phyloP scores from a whole-genome alignment of 495 filamentous ascomycete species.

The Pseudotulostoma volvatum region DNA sequence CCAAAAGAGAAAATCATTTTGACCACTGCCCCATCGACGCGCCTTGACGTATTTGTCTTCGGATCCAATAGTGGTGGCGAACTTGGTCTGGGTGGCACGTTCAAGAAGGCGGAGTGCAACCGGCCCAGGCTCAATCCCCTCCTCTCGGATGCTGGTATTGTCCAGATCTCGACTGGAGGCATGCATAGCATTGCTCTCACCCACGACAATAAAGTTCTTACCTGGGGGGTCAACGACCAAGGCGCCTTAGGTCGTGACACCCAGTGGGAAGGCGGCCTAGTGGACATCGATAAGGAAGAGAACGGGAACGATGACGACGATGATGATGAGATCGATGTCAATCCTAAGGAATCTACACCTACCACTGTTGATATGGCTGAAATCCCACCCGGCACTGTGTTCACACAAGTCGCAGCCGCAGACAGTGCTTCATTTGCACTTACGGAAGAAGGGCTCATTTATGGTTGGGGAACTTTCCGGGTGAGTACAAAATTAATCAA shows the following conservation, averaged over 20 bases:
- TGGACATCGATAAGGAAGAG: slow-evolving; percentile 27
- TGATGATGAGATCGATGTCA: slow-evolving; percentile 35
- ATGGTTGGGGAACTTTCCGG: slow-evolving; percentile 57
- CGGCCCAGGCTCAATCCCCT: slow-evolving; percentile 34
- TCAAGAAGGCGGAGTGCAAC: slow-evolving; percentile 29
- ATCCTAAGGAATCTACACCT: slow-evolving; percentile 43
- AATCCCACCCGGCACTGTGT: slow-evolving; percentile 36
- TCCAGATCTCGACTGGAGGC: slow-evolving; percentile 45
- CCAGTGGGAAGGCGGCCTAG: slow-evolving; percentile 33
- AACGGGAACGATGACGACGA: slow-evolving; percentile 24
- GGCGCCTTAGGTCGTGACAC: slow-evolving; percentile 50
- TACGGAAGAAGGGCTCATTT: slow-evolving; percentile 46
- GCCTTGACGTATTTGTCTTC: slow-evolving; percentile 35
- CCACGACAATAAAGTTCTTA: slow-evolving; percentile 45
- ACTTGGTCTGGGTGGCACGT: slow-evolving; percentile 34
- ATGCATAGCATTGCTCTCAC: slow-evolving; percentile 54
- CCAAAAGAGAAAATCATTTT: slow-evolving; percentile 10
- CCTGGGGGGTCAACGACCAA: slow-evolving; percentile 60
- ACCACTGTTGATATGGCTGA: slow-evolving; percentile 24
- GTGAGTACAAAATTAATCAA: slow-evolving; percentile 25
- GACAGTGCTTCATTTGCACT: slow-evolving; percentile 49
- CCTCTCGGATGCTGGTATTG: slow-evolving; percentile 37
- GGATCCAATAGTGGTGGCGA: slow-evolving; percentile 35
- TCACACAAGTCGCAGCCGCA: slow-evolving; percentile 42
- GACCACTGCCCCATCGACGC: slow-evolving; percentile 19